A percentile compares a stretch with the other conserved stretches of the same genome.
Conservation (phyloP, 768 basidiomycete species). For the Amanita jacksonii region DNA sequence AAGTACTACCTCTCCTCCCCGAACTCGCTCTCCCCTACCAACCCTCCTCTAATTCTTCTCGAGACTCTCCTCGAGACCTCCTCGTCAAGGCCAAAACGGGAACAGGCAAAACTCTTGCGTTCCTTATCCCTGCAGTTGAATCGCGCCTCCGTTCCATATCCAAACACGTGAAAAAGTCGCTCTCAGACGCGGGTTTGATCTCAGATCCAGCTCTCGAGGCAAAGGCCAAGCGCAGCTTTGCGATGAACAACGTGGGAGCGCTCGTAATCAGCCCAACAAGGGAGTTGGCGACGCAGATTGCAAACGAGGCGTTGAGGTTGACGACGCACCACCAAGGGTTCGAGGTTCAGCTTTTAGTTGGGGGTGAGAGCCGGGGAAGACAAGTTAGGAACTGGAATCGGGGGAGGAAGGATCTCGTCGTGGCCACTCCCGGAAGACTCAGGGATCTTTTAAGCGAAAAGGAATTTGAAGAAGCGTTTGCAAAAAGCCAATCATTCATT, state of each 20-base stretch:
- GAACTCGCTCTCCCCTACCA: constrained; percentile 47
- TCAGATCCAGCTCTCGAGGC: constrained; percentile 20
- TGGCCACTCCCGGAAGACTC: constrained; percentile 85
- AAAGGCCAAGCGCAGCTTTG: constrained; percentile 27
- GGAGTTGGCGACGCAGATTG: constrained; percentile 86
- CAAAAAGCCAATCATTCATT: constrained; percentile 55
- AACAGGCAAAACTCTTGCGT: constrained; percentile 84
- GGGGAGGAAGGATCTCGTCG: constrained; percentile 69
- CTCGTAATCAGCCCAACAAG: constrained; percentile 86
- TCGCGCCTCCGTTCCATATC: constrained; percentile 56
- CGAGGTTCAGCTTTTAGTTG: constrained; percentile 66
- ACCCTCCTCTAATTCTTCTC: constrained; percentile 19
- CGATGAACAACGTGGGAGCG: constrained; percentile 47
- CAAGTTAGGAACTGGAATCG: constrained; percentile 64
- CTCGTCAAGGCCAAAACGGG: constrained; percentile 85
- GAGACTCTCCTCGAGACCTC: constrained; percentile 45
- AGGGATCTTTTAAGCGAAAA: constrained; percentile 61
- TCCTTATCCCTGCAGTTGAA: constrained; percentile 82
- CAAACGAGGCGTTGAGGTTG: constrained; percentile 67
- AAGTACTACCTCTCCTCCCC: constrained; percentile 71
- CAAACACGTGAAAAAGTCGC: constrained; percentile 29
- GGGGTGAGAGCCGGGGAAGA: constrained; percentile 54
- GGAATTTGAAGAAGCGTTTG: constrained; percentile 42
- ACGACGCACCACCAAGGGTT: constrained; percentile 52
- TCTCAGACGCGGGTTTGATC: constrained; percentile 30